Evolutionary conservation across 768 basidiomycete genomes (phyloP).

Genomic region (Leucocoprinus leucothites): DNA sequence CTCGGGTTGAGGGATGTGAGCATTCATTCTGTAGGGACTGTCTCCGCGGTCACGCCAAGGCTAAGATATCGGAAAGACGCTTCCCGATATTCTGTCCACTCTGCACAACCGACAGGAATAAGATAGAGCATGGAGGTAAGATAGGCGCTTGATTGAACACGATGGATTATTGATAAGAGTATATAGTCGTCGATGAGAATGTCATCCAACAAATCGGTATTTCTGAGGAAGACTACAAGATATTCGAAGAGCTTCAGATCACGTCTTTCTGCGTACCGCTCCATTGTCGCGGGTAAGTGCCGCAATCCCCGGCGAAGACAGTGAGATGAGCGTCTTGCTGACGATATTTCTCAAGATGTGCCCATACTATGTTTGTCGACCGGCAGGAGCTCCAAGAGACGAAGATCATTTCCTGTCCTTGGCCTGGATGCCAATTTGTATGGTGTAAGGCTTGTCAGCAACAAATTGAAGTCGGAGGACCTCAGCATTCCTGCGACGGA

Average conservation of each 20-base stretch:
- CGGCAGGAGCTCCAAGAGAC: conserved; percentile 20
- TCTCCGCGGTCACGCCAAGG: conserved; percentile 3
- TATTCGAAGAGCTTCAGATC: conserved; percentile 12
- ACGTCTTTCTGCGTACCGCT: conserved; percentile 10
- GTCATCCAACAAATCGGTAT: conserved; percentile 9
- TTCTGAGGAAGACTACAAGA: conserved; percentile 6
- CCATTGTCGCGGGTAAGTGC: conserved; percentile 5
- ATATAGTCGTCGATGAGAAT: conserved; percentile 1
- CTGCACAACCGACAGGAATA: neutral
- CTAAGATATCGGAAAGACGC: conserved; percentile 1
- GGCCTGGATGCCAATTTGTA: conserved; percentile 18
- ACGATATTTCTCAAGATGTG: conserved; percentile 18
- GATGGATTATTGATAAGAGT: neutral
- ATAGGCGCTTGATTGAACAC: too few relatives aligned
- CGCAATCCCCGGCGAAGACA: neutral
- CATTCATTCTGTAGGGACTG: conserved; percentile 25
- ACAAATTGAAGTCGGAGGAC: conserved; percentile 12
- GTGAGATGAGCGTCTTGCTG: too few relatives aligned
- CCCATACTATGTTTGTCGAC: conserved; percentile 20
- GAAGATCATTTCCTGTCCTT: conserved; percentile 21
- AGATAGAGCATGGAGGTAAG: conserved; percentile 4
- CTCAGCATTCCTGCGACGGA: conserved; percentile 22
- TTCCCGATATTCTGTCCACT: conserved; percentile 10
- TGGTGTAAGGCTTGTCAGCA: conserved; percentile 24
- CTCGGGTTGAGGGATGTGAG: conserved; percentile 34